These are phyloP conservation scores for Tagetes erecta DNA, from an alignment of 129 eudicot species.

Conservation along the genomic window DNA sequence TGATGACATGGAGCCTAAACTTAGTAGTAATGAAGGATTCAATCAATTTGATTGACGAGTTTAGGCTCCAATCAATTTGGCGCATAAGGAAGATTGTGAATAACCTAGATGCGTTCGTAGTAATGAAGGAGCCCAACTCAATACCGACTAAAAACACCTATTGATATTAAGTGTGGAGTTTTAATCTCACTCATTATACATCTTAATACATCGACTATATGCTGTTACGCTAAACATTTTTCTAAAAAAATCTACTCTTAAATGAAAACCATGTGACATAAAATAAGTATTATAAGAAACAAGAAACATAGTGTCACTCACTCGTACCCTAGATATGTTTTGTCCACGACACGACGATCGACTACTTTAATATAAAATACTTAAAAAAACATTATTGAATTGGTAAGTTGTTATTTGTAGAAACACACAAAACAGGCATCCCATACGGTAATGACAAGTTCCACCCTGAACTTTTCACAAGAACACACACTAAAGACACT, in stretches of 20 bases:
- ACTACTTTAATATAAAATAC: neutral
- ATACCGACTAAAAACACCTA: too few relatives aligned
- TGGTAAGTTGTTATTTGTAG: neutral
- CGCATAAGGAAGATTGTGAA: too few relatives aligned
- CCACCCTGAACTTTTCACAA: conserved; percentile 23
- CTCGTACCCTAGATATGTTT: conserved; percentile 16
- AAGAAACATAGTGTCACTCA: conserved; percentile 7
- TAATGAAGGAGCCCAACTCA: too few relatives aligned
- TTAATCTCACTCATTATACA: too few relatives aligned
- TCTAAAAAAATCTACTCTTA: neutral
- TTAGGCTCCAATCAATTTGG: too few relatives aligned
- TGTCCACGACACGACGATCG: neutral
- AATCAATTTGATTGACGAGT: too few relatives aligned
- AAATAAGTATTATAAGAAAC: neutral
- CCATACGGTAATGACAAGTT: conserved; percentile 22
- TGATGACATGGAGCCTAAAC: too few relatives aligned
- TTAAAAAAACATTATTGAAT: neutral
- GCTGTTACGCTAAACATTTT: too few relatives aligned
- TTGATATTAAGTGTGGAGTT: too few relatives aligned
- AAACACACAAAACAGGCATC: conserved; percentile 6
- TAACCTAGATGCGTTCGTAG: too few relatives aligned
- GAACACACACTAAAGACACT: neutral
- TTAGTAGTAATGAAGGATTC: too few relatives aligned
- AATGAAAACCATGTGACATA: neutral
- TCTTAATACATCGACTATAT: too few relatives aligned